phyloP scores from a whole-genome alignment of 2,329 filamentous ascomycete genomes.

The Sarocladium brachiariae region DNA sequence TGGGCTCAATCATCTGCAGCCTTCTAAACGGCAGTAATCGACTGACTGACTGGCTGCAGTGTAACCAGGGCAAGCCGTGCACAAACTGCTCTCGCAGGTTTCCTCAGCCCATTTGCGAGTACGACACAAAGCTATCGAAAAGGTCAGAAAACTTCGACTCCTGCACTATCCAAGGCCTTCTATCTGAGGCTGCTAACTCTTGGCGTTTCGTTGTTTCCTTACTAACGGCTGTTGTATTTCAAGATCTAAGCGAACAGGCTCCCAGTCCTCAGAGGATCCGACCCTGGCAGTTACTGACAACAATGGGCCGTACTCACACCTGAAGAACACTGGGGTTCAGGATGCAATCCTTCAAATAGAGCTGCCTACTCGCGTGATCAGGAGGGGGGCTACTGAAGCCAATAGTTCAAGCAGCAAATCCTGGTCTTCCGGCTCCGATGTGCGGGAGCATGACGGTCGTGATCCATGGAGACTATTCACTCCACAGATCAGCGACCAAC shows the following conservation, averaged over 20 bases:
- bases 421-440: not conserved
- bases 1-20: too few relatives aligned
- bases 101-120: slow-evolving; percentile 44
- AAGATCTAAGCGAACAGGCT: slow-evolving; percentile 2
- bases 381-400: not conserved
- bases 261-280: slow-evolving; percentile 7
- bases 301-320: slow-evolving; percentile 27
- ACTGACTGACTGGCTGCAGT: slow-evolving; percentile 28
- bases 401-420: not conserved
- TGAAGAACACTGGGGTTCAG: slow-evolving; percentile 27
- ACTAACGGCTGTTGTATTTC: not conserved
- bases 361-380: slow-evolving; percentile 7
- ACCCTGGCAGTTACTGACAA: slow-evolving; percentile 16
- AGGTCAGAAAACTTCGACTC: slow-evolving; percentile 13
- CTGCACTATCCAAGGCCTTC: too few relatives aligned
- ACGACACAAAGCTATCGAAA: slow-evolving; percentile 23
- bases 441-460: not conserved
- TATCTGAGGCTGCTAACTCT: too few relatives aligned
- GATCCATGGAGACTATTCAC: not conserved
- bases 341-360: slow-evolving; percentile 29
- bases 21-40: too few relatives aligned
- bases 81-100: slow-evolving; percentile 46
- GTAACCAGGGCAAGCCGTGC: slow-evolving; percentile 47
- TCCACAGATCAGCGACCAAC: not conserved
- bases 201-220: too few relatives aligned